Evolutionary conservation across 306 rosid genomes (phyloP).

Genomic region (Quercus dentata): DNA sequence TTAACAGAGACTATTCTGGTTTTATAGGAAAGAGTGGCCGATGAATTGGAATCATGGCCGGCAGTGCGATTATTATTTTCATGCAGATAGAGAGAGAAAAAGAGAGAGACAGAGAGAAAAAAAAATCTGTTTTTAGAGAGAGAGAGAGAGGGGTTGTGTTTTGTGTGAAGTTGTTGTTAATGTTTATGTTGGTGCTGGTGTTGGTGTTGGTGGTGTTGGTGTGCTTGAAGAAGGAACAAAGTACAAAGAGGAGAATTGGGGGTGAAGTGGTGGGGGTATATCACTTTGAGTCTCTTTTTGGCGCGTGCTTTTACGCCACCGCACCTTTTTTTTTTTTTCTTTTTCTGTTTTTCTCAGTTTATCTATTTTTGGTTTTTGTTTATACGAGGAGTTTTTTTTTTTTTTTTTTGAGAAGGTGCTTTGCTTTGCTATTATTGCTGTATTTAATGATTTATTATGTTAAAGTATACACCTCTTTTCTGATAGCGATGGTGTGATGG

Average conservation of each 20-base stretch:
- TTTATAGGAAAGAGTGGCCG: background rate
- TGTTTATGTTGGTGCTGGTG: background rate
- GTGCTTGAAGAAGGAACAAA: slow-evolving; percentile 12
- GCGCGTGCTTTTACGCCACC: background rate
- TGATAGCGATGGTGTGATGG: too few relatives aligned
- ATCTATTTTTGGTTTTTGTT: too few relatives aligned
- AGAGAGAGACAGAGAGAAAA: background rate
- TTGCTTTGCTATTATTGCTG: too few relatives aligned
- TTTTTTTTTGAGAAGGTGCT: too few relatives aligned
- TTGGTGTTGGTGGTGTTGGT: background rate
- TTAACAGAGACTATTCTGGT: background rate
- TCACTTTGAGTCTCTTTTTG: background rate
- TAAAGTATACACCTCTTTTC: too few relatives aligned
- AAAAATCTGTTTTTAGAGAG: background rate
- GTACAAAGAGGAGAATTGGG: background rate
- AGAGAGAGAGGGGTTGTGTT: background rate
- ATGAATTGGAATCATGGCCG: background rate
- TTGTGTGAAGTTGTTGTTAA: too few relatives aligned
- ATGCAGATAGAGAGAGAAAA: slow-evolving; percentile 11
- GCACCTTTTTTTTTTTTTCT: too few relatives aligned
- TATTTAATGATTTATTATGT: too few relatives aligned
- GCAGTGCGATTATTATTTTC: slow-evolving; percentile 19
- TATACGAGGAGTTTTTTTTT: too few relatives aligned
- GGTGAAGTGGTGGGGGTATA: too few relatives aligned
- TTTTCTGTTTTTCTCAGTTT: too few relatives aligned